Evolutionary conservation across 1,284 basidiomycete species (phyloP).

Genomic region (Testicularia cyperi): DNA sequence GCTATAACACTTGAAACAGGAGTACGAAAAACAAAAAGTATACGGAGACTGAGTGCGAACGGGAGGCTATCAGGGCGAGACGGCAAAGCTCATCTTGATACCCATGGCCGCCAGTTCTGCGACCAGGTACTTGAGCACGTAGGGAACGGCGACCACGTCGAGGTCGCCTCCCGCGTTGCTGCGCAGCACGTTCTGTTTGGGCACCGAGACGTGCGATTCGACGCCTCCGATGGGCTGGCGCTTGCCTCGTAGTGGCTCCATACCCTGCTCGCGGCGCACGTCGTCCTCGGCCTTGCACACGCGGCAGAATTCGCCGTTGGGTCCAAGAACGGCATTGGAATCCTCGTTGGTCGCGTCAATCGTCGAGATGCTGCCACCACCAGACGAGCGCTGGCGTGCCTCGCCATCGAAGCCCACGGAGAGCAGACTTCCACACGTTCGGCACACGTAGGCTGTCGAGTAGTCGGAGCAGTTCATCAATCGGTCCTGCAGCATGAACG

Average conservation of each 20-base stretch:
- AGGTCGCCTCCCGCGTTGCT: constrained; percentile 44
- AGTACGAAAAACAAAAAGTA: not conserved
- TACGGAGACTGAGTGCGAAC: not conserved
- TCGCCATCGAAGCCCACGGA: constrained; percentile 68
- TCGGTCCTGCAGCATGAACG: constrained; percentile 94
- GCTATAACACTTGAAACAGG: not conserved
- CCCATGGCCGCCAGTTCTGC: constrained; percentile 68
- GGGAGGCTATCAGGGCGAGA: constrained; percentile 16
- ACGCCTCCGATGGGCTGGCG: constrained; percentile 26
- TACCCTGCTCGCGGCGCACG: constrained; percentile 17
- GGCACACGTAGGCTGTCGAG: constrained; percentile 96
- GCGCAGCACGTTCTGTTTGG: constrained; percentile 34
- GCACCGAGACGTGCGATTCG: constrained; percentile 34
- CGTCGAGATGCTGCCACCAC: constrained; percentile 20
- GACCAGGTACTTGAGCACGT: constrained; percentile 68
- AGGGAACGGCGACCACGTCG: constrained; percentile 74
- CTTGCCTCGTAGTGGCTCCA: constrained; percentile 29
- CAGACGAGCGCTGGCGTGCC: not conserved
- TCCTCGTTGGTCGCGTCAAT: constrained; percentile 27
- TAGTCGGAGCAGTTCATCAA: constrained; percentile 99
- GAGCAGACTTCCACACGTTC: constrained; percentile 90
- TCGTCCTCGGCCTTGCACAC: constrained; percentile 50
- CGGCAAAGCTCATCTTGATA: constrained; percentile 62
- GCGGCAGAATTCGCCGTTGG: constrained; percentile 56
- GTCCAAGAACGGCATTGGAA: constrained; percentile 37